A percentile compares a stretch with the other conserved stretches of the same genome.
Conservation (phyloP, 2,329 filamentous ascomycete genomes). For the Aspergillus nomiae region DNA sequence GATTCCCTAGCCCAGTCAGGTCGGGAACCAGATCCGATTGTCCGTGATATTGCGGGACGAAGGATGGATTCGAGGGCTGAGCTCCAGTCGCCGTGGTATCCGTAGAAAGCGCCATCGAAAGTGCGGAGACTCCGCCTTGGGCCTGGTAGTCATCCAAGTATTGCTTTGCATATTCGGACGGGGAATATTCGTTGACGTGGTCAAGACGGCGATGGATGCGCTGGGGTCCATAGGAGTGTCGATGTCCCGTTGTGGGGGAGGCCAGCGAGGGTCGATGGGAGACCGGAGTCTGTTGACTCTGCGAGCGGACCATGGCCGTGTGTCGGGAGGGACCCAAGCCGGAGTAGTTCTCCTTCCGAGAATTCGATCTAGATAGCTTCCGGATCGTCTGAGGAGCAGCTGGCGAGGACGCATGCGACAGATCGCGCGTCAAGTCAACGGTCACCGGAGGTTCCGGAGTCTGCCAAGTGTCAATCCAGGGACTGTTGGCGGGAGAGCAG, state of each 20-base stretch:
- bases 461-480: slow-evolving; percentile 47
- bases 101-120: slow-evolving; percentile 27
- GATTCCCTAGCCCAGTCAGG: slow-evolving; percentile 7
- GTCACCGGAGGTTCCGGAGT: slow-evolving; percentile 40
- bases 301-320: slow-evolving; percentile 41
- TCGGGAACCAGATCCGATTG: slow-evolving; percentile 15
- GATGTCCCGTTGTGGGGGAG: slow-evolving; percentile 29
- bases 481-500: slow-evolving; percentile 29
- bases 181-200: slow-evolving; percentile 45
- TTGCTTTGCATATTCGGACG: slow-evolving; percentile 44
- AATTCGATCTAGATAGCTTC: slow-evolving; percentile 29
- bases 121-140: slow-evolving; percentile 23
- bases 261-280: slow-evolving; percentile 31
- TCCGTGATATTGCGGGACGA: slow-evolving; percentile 27
- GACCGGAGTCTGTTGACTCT: slow-evolving; percentile 40
- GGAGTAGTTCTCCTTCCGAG: slow-evolving; percentile 26
- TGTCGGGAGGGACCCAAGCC: slow-evolving; percentile 33
- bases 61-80: slow-evolving; percentile 17
- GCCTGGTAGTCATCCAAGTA: slow-evolving; percentile 34
- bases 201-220: slow-evolving; percentile 31
- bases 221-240: slow-evolving; percentile 34
- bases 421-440: slow-evolving; percentile 33
- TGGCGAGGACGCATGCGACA: slow-evolving; percentile 34
- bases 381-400: slow-evolving; percentile 25
- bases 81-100: slow-evolving; percentile 28